phyloP scores from a whole-genome alignment of 352 stramenopile genomes.

The Pythium dissotocum region DNA sequence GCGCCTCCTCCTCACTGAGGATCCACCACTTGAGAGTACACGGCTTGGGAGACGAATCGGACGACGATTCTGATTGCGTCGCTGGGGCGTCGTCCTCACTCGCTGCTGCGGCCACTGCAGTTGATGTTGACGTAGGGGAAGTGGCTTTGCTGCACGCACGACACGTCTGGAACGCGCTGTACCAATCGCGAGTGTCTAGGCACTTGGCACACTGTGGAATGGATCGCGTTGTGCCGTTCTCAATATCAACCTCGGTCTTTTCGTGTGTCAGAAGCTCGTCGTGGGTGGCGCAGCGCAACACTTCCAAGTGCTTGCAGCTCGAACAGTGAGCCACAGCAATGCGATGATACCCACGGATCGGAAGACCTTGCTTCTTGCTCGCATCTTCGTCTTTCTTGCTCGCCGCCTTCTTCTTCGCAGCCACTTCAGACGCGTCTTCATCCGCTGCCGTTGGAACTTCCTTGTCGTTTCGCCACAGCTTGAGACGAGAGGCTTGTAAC shows the following conservation, averaged over 20 bases:
- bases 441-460: conserved; percentile 7
- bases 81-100: background rate
- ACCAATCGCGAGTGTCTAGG: conserved; percentile 49
- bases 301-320: conserved; percentile 45
- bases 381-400: conserved; percentile 19
- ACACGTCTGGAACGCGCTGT: conserved; percentile 31
- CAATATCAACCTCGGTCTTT: conserved; percentile 33
- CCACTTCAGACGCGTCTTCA: background rate
- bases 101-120: background rate
- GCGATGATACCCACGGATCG: conserved; percentile 70
- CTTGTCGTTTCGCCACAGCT: conserved; percentile 48
- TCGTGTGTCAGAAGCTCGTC: conserved; percentile 52
- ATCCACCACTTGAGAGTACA: conserved; percentile 68
- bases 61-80: background rate
- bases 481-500: conserved; percentile 58
- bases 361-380: conserved; percentile 29
- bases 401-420: conserved; percentile 21
- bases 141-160: conserved; percentile 17
- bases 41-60: background rate
- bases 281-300: conserved; percentile 55
- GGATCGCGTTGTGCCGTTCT: conserved; percentile 4
- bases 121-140: background rate
- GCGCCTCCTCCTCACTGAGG: conserved; percentile 63
- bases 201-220: conserved; percentile 60
- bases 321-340: conserved; percentile 64